A percentile compares a stretch with the other conserved stretches of the same genome.
Evolutionary conservation across 306 rosid genomes (phyloP).

Genomic region (Lablab purpureus): DNA sequence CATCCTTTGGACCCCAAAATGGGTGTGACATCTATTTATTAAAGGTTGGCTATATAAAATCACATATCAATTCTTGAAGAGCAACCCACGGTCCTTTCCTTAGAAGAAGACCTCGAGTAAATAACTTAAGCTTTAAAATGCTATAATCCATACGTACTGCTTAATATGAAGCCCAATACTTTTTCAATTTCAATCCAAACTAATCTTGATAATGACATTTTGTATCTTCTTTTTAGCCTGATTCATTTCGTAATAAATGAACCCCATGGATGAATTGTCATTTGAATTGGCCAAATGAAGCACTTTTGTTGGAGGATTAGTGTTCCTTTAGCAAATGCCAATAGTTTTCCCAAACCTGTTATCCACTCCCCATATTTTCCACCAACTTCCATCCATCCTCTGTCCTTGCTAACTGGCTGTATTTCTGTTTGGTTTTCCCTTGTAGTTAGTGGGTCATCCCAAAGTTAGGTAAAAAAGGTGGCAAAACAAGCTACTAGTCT

Average conservation of each 20-base stretch:
- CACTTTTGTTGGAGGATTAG: neutral
- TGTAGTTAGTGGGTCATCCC: neutral
- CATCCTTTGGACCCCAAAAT: neutral
- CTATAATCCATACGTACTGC: neutral
- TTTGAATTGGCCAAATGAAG: neutral
- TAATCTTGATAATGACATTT: neutral
- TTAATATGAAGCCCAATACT: neutral
- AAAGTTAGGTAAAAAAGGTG: neutral
- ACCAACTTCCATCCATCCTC: neutral
- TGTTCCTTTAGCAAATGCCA: neutral
- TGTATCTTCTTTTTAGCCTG: neutral
- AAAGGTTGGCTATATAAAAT: neutral
- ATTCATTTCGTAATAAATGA: neutral
- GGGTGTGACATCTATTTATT: neutral
- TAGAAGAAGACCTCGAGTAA: slow-evolving; percentile 13
- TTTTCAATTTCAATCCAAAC: neutral
- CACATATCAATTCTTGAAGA: neutral
- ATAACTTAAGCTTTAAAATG: neutral
- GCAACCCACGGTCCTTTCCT: neutral
- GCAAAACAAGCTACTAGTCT: neutral
- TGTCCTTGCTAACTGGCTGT: neutral
- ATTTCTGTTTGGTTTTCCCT: neutral
- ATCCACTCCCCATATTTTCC: neutral
- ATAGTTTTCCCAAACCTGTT: neutral
- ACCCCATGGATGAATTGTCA: neutral